phyloP scores from a whole-genome alignment of 2,329 filamentous ascomycete genomes.

The Colletotrichum trifolii region DNA sequence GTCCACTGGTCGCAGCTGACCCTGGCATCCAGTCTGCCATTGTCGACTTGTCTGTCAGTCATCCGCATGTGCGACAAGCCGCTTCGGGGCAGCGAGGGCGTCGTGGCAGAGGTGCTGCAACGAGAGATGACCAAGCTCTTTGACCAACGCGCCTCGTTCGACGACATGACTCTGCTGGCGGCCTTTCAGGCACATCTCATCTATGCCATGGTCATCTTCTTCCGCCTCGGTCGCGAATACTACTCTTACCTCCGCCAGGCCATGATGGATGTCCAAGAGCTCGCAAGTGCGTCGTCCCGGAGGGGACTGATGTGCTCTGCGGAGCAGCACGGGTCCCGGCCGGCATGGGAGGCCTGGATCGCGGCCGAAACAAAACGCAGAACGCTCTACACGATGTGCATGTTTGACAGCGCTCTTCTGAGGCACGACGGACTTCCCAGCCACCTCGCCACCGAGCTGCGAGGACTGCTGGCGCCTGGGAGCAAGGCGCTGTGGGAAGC shows the following conservation, averaged over 20 bases:
- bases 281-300: slow-evolving; percentile 54
- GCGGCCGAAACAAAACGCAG: slow-evolving; percentile 63
- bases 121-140: slow-evolving; percentile 56
- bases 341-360: slow-evolving; percentile 65
- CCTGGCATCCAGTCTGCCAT: slow-evolving; percentile 42
- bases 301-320: slow-evolving; percentile 56
- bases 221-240: slow-evolving; percentile 44
- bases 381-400: slow-evolving; percentile 62
- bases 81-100: slow-evolving; percentile 45
- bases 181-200: slow-evolving; percentile 65
- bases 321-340: slow-evolving; percentile 52
- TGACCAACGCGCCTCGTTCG: slow-evolving; percentile 40
- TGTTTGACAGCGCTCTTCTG: slow-evolving; percentile 62
- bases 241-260: slow-evolving; percentile 50
- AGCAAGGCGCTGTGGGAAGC: slow-evolving; percentile 57
- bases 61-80: slow-evolving; percentile 52
- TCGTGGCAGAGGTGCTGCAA: slow-evolving; percentile 48
- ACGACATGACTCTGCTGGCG: slow-evolving; percentile 49
- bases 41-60: slow-evolving; percentile 54
- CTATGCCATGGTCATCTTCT: slow-evolving; percentile 62
- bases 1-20: slow-evolving; percentile 53
- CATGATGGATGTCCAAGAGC: slow-evolving; percentile 62
- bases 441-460: slow-evolving; percentile 61
- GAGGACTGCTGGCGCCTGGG: slow-evolving; percentile 54
- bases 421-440: slow-evolving; percentile 55